Percentiles rank a stretch among this genome's conserved stretches.
These are phyloP conservation scores for Trifolium repens DNA, from an alignment of 306 rosid species.

Conservation along the genomic window DNA sequence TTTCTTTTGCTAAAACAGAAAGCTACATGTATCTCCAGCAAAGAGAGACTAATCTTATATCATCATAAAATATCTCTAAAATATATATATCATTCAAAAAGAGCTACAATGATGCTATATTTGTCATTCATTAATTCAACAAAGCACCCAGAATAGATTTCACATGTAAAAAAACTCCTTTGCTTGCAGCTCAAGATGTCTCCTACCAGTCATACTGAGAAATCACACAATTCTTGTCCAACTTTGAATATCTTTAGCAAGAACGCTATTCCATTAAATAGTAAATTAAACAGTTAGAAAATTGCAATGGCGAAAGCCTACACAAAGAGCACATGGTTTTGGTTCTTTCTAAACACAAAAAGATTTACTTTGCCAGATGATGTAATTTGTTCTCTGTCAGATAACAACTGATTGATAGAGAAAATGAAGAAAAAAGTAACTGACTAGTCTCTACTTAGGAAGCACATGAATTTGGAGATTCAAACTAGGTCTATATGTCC, in stretches of 20 bases:
- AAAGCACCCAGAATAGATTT: no score
- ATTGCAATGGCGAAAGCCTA: slow-evolving; percentile 36
- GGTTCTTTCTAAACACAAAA: slow-evolving; percentile 39
- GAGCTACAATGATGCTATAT: not conserved
- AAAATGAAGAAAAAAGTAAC: not conserved
- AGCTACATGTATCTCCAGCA: not conserved
- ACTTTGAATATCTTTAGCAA: not conserved
- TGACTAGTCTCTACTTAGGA: slow-evolving; percentile 28
- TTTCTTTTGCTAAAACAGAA: not conserved
- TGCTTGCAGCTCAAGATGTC: slow-evolving; percentile 10
- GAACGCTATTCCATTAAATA: slow-evolving; percentile 37
- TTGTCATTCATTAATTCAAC: no score
- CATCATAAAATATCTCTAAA: not conserved
- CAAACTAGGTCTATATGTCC: slow-evolving; percentile 33
- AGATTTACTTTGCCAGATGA: slow-evolving; percentile 29
- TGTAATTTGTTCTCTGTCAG: slow-evolving; percentile 34
- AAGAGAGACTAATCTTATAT: not conserved
- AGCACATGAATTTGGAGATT: slow-evolving; percentile 39
- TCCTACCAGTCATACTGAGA: not conserved
- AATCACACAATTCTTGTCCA: slow-evolving; percentile 1
- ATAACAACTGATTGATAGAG: slow-evolving; percentile 36
- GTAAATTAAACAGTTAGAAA: slow-evolving; percentile 34
- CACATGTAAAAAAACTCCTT: not conserved
- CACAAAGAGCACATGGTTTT: slow-evolving; percentile 31
- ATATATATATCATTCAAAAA: not conserved